Base-by-base conservation (phyloP, 495 filamentous ascomycete genomes). In the Cercophora scortea region DNA sequence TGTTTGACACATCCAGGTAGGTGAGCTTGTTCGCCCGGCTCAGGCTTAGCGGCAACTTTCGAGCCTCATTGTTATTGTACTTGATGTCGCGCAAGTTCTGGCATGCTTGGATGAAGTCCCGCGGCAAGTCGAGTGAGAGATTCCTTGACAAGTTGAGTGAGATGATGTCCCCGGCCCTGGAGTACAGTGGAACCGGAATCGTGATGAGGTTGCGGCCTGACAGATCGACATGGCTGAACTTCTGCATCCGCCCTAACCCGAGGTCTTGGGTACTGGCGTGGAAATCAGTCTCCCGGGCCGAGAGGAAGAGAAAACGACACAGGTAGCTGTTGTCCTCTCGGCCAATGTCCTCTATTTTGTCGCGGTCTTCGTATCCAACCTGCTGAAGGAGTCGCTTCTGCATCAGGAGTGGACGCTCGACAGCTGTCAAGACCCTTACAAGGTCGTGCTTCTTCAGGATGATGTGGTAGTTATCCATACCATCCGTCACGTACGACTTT, bases 291-390 rank as follows among this genome's bases (percentile, higher is more conserved):
- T 95, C 82, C 53, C 89, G 86, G 10, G 86, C 86, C 9, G 92
- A 89, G 46, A 96, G 74, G 65, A 97, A 99, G 19, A 90, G 87
- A 70, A 97, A 97, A 8, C 93, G 89, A 60, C 91, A 91, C 7
- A 99, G 77, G 58, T 97, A 97, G 60, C 90, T 92, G 67, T 96
- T 94, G 67, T 99, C 93, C 65, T 99, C 93, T 42, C 93, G 82
- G n/a, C 93, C 93, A 48, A 99, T 83, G 52, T 96, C 93, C 61
- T 96, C 92, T 41, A 97, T 82, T 39, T 80, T 81, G 63, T 99
- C 94, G 18, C 81, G 82, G 32, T 86, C 79, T n/a, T 85, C 86
- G 63, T 96, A 98, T 11, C 93, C 93, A 33, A 90, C 86, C 68
- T 96, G 89, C 67, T 96, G 87, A 8, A 99, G 76, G 25, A 99